Evolutionary conservation across 1,284 basidiomycete genomes (phyloP).

Genomic region (Rhodofomes roseus): DNA sequence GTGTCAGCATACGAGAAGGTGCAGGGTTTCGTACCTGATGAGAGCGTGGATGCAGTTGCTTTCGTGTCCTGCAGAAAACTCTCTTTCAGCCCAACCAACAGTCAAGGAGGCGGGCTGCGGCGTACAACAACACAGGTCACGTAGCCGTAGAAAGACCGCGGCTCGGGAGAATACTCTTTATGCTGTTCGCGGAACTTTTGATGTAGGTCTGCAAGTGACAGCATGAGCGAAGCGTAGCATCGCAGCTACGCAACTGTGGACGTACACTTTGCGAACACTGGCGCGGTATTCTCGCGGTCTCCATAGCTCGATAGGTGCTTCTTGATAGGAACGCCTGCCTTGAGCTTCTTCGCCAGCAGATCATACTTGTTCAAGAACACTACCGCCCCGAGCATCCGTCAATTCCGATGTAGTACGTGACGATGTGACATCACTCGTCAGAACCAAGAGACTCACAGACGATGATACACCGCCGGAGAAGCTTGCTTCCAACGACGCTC

Average conservation of each 20-base stretch:
- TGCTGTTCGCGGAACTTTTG: constrained; percentile 58
- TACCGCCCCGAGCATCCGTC: background rate
- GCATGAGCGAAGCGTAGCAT: background rate
- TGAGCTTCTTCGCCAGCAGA: constrained; percentile 38
- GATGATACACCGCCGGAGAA: constrained; percentile 53
- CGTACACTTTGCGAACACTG: constrained; percentile 58
- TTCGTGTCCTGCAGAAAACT: constrained; percentile 34
- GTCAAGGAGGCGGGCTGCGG: constrained; percentile 10
- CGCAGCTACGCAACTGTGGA: constrained; percentile 6
- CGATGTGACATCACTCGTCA: no score
- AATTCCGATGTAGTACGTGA: no score
- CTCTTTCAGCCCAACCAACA: background rate
- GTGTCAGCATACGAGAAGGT: no score
- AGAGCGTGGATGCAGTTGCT: constrained; percentile 37
- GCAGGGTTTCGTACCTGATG: constrained; percentile 36
- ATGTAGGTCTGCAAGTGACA: constrained; percentile 47
- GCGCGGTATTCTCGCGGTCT: constrained; percentile 54
- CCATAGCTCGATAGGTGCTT: constrained; percentile 50
- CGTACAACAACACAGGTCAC: constrained; percentile 59
- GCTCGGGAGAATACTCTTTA: constrained; percentile 41
- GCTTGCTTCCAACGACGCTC: constrained; percentile 48
- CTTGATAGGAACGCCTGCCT: constrained; percentile 27
- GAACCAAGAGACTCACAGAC: constrained; percentile 32
- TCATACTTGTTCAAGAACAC: constrained; percentile 70
- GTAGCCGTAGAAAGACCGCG: constrained; percentile 52